Evolutionary conservation across 345 rosid species (phyloP).

Genomic region (Eucalyptus dawsonii): DNA sequence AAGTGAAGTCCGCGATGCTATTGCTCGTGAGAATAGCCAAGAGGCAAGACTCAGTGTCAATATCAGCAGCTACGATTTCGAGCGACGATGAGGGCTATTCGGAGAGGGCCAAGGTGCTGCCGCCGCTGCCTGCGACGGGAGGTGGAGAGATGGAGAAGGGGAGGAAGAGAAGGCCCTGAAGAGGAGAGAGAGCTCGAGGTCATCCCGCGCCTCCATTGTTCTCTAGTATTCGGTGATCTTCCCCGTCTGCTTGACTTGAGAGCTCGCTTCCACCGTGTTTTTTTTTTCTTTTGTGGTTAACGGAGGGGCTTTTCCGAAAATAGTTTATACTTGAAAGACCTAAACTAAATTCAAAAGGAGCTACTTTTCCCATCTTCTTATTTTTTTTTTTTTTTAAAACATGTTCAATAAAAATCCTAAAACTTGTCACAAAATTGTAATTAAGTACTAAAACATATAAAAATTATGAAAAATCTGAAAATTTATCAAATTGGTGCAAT

Average conservation of each 20-base stretch:
- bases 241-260: not conserved
- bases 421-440: no score
- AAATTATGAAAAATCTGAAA: no score
- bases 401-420: accelerated
- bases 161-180: not conserved
- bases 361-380: not conserved
- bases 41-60: conserved; percentile 28
- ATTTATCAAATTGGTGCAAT: no score
- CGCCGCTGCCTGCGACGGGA: not conserved
- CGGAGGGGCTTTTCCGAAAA: not conserved
- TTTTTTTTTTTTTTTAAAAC: no score
- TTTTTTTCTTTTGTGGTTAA: no score
- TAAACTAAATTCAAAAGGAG: no score
- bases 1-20: conserved; percentile 37
- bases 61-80: not conserved
- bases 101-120: not conserved
- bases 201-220: conserved; percentile 6
- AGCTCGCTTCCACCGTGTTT: not conserved
- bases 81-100: not conserved
- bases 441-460: no score
- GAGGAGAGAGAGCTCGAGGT: conserved; percentile 20
- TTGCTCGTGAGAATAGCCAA: conserved; percentile 41
- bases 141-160: not conserved
- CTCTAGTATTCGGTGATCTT: not conserved
- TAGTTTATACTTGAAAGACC: not conserved